Evolutionary conservation across 139 green algal species (phyloP), one percentile per base, ranked within the genome.

Genomic region (Deuterostichococcus epilithicus): DNA sequence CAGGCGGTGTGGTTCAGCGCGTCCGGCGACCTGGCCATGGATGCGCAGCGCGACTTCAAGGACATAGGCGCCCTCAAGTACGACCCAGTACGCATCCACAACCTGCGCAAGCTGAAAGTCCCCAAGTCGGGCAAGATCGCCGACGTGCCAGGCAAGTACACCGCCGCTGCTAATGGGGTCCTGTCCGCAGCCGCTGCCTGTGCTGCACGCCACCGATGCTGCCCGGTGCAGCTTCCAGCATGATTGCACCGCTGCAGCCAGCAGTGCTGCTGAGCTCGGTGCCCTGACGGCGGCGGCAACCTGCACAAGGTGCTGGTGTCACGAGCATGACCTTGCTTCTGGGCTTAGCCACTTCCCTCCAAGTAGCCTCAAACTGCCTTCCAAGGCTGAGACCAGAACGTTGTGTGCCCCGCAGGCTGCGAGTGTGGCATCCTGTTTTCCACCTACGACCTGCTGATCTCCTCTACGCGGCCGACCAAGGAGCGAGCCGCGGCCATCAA

Each of bases 1-100:
- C 76, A 88, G 75, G 82, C 80, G 5, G 33, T 94, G 65, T 95
- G 90, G 90, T 75, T 91, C 42, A 88, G 83, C 26, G 81, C 78
- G 22, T 86, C 68, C 1, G 69, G 75, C 28, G 86, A 91, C 68
- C 79, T 92, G 22, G 44, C 78, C 18, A 33, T 80, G 20, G 86
- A 91, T 73, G 86, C 86, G 0, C 26, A 32, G 18, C 70, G 87
- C 3, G 87, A 91, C 59, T 82, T 91, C n/a, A 30, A 60, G 3
- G 84, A 88, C 76, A 80, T 89, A 39, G 87, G 87, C 3, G 84
- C 84, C 2, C 67, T 85, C 67, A n/a, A 78, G 22, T 87, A 83
- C 52, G 76, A 77, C 30, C 70, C 45, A 26, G 65, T 73, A 1
- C 35, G 28, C 5, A 38, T 81, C 38, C 76, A 80, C 36, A 75